Conservation (phyloP, 331 rosid species). For the Acacia pycnantha region DNA sequence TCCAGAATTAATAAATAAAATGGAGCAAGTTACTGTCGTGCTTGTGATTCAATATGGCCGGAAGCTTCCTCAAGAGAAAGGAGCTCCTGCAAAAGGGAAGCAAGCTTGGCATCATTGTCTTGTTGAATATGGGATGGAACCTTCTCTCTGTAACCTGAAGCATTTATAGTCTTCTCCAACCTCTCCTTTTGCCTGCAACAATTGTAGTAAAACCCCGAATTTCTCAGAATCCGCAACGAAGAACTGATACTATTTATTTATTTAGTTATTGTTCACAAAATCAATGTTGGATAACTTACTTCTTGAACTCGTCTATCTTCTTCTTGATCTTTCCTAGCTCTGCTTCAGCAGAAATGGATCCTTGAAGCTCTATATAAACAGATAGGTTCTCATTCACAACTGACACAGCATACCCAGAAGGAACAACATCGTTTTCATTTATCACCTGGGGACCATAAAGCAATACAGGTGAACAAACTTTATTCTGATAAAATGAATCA, state of each 20-base stretch:
- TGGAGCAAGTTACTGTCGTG: neutral
- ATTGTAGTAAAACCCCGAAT: neutral
- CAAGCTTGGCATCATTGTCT: slow-evolving; percentile 58
- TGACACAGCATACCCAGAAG: slow-evolving; percentile 61
- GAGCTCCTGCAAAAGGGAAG: slow-evolving; percentile 61
- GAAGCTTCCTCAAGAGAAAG: slow-evolving; percentile 66
- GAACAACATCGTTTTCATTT: slow-evolving; percentile 55
- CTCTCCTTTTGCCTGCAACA: slow-evolving; percentile 69
- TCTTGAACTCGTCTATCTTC: slow-evolving; percentile 61
- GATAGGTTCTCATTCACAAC: slow-evolving; percentile 72
- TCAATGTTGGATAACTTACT: slow-evolving; percentile 42
- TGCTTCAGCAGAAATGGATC: slow-evolving; percentile 61
- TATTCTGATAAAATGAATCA: too few species aligned
- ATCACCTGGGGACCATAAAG: slow-evolving; percentile 54
- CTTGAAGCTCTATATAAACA: slow-evolving; percentile 74
- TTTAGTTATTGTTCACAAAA: neutral
- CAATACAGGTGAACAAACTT: neutral
- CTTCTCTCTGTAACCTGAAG: slow-evolving; percentile 76
- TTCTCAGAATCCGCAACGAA: neutral
- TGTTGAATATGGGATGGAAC: slow-evolving; percentile 53
- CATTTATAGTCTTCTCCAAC: slow-evolving; percentile 56
- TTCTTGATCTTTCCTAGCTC: slow-evolving; percentile 65
- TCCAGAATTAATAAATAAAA: neutral
- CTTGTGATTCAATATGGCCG: slow-evolving; percentile 51
- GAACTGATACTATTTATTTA: neutral